phyloP scores from a whole-genome alignment of 1,284 basidiomycete genomes.

The Rhodotorula sp. region DNA sequence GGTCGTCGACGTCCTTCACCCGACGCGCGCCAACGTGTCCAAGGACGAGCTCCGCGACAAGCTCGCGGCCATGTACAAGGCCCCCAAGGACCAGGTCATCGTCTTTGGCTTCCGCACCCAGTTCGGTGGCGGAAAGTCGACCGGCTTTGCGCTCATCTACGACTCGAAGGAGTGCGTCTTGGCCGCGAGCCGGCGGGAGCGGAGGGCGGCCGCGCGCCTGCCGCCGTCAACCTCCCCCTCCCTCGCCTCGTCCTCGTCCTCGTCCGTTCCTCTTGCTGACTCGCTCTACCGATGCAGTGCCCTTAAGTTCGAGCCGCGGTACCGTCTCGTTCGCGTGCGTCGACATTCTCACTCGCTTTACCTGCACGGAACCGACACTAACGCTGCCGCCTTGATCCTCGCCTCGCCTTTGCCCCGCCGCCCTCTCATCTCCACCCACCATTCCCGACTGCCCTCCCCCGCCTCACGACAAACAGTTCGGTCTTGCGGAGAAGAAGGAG shows the following conservation, averaged over 20 bases:
- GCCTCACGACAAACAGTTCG: conserved; percentile 60
- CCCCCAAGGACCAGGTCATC: conserved; percentile 63
- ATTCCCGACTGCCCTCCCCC: too few species aligned
- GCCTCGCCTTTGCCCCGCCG: too few species aligned
- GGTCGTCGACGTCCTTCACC: conserved; percentile 61
- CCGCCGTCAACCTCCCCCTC: neutral
- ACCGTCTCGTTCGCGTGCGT: conserved; percentile 91
- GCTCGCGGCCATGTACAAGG: conserved; percentile 72
- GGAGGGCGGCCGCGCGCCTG: neutral
- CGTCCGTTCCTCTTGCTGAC: neutral
- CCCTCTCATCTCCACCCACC: too few species aligned
- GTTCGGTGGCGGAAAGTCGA: conserved; percentile 98
- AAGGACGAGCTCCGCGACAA: conserved; percentile 91
- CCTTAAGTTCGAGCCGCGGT: conserved; percentile 87
- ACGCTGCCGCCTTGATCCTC: too few species aligned
- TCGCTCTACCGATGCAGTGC: neutral
- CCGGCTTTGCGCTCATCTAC: conserved; percentile 97
- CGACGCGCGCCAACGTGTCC: conserved; percentile 90
- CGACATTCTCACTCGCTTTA: too few species aligned
- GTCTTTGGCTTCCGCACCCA: conserved; percentile 72
- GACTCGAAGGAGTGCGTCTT: conserved; percentile 72
- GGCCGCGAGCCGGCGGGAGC: neutral
- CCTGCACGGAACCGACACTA: too few species aligned
- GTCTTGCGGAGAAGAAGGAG: conserved; percentile 73
- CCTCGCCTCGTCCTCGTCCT: neutral